Base-by-base conservation (phyloP, 2,329 filamentous ascomycete species). In the Allantophomopsis lycopodina region DNA sequence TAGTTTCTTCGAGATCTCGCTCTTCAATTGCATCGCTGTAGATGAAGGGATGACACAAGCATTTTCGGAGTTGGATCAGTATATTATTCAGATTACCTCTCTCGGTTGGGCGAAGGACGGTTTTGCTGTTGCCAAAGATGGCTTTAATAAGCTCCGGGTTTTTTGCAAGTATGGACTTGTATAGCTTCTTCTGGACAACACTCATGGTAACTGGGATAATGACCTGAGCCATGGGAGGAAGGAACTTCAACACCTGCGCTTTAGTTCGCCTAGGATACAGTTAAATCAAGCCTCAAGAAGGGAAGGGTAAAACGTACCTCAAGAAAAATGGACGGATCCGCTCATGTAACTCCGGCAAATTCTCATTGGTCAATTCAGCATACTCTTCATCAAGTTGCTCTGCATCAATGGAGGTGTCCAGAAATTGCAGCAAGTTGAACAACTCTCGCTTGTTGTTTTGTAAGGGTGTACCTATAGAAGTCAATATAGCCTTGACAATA, bases 171-270 rank as follows among this genome's bases (percentile, higher is more conserved):
- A 98, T 95, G 2, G 83, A 93, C 55, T 88, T 91, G 63, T 91
- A 94, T 1, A 98, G 69, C 55, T 86, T 91, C 64, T 94, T 91
- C 56, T 98, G 93, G 11, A 98, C 66, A 12, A 86, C 69, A 2
- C 84, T 88, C 88, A 96, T 95, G 2, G 84, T 88, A n/a, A 98
- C 79, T 0, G 91, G 91, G 4, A 98, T 64, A 45, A 98, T 96
- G 49, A 98, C 87, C 53, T 96, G 89, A 1, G 83, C 81, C 75
- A 98, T 87, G 0, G 89, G 80, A 1, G 91, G 91, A 8, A 98
- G 65, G 58, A 95, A 94, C 32, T 84, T 89, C 39, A 98, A 66
- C 0, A 95, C 89, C 44, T 89, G 80, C 11, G 79, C 79, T 57
- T 98, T 98, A 2, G 91, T 96, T 35, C 91, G 79, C 36, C 79